Conservation (phyloP, 208 protist genomes). For the Crithidia fasciculata region DNA sequence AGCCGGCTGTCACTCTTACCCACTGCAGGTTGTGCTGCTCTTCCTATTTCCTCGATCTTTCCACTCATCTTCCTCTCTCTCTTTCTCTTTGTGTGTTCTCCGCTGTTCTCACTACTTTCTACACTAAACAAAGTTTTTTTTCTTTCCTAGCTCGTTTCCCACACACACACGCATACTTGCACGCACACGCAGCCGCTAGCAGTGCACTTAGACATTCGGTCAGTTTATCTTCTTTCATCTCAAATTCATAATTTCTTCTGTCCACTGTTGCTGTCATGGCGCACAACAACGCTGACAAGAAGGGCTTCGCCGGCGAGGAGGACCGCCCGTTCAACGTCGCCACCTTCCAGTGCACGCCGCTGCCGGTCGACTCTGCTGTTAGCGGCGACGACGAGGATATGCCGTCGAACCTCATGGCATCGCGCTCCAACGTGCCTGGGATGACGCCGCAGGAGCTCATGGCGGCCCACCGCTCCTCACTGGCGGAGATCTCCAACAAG, state of each 20-base stretch:
- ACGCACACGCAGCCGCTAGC: no score
- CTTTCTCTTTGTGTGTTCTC: no score
- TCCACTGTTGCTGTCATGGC: neutral
- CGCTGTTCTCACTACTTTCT: no score
- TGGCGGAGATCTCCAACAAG: constrained; percentile 46
- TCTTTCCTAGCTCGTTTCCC: neutral
- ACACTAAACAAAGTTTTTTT: neutral
- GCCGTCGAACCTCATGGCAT: constrained; percentile 47
- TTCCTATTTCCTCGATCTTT: no score
- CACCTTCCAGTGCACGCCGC: constrained; percentile 47
- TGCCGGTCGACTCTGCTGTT: constrained; percentile 1
- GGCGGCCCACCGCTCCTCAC: constrained; percentile 54
- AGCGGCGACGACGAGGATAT: constrained; percentile 40
- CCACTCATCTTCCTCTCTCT: no score
- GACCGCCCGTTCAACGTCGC: constrained; percentile 42
- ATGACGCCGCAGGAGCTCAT: constrained; percentile 71
- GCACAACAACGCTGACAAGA: neutral
- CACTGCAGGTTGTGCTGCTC: no score
- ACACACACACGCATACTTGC: no score
- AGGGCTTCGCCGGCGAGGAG: constrained; percentile 27
- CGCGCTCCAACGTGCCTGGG: constrained; percentile 62
- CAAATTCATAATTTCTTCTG: constrained; percentile 1
- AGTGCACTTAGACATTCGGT: neutral
- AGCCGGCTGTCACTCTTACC: no score
- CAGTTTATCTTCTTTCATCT: neutral